phyloP scores from a whole-genome alignment of 768 basidiomycete species.

The Rhodotorula paludigena region DNA sequence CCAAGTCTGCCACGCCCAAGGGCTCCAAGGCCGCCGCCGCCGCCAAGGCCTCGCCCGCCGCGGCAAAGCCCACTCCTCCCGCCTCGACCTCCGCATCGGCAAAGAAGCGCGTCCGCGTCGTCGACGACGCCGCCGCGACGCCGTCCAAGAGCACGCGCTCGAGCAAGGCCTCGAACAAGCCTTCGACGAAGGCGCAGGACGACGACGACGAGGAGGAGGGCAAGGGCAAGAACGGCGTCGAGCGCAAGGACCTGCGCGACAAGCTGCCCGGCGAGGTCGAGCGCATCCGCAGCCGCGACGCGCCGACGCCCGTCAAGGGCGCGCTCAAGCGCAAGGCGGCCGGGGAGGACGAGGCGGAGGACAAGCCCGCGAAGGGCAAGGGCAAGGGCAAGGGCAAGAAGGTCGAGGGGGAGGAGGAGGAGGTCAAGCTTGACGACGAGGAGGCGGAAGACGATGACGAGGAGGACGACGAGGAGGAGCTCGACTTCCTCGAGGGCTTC shows the following conservation, averaged over 20 bases:
- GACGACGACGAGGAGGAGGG: neutral
- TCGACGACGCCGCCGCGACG: conserved; percentile 1
- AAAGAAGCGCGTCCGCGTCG: conserved; percentile 37
- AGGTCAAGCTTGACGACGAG: conserved; percentile 40
- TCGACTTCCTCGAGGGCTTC: conserved; percentile 40
- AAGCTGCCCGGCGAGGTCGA: conserved; percentile 46
- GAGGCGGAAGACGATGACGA: conserved; percentile 43
- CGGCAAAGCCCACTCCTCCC: neutral
- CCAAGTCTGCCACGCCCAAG: conserved; percentile 21
- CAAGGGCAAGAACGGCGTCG: conserved; percentile 31
- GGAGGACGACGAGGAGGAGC: conserved; percentile 41
- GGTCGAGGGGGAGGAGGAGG: conserved; percentile 43
- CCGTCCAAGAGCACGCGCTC: conserved; percentile 5
- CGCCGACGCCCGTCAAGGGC: conserved; percentile 69
- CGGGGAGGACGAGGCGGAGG: neutral
- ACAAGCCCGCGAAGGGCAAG: neutral
- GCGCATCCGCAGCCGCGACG: conserved; percentile 60
- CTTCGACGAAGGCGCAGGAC: neutral
- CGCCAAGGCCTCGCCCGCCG: neutral
- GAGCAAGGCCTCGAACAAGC: conserved; percentile 1
- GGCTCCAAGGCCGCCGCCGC: neutral
- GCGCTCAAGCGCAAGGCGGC: conserved; percentile 55
- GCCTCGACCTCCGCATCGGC: conserved; percentile 5
- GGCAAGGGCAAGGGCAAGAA: conserved; percentile 3
- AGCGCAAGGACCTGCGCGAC: conserved; percentile 25